Base-by-base conservation (phyloP, 202 grass and related monocot genomes). In the Schoenoplectus triqueter region DNA sequence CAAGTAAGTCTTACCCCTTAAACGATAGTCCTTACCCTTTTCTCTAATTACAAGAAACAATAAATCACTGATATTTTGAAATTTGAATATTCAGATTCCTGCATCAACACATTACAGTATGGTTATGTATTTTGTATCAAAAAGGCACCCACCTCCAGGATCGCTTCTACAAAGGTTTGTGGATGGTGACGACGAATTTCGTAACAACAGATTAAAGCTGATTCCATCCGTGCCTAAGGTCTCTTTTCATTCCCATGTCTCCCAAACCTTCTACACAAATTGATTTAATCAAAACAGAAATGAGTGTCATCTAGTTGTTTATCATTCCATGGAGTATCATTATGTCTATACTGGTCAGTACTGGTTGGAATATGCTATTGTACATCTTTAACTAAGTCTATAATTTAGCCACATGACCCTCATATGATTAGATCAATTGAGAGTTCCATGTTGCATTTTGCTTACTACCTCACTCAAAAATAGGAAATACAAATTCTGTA, bases 161-260 rank as follows among this genome's bases (percentile, higher is more conserved):
- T 96, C 96, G 17, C 73, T 99, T 73, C 81, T 99, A 74, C 96
- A 99, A 73, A 92, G 93, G 3, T 99, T 99, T 82, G 94, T 91
- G 1, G 93, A 98, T n/a, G 96, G 96, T 0, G 93, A 98, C 55
- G 91, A 98, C 60, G 96, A 98, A 80, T 96, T 99, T 71, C 93
- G 93, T 63, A 99, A 99, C 66, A 95, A 88, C 64, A 95, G 96
- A 69, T 86, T 94, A 13, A 99, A 99, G 86, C 91, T 99, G 73
- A 95, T 96, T 77, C 96, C 96, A 1, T 92, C 93, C 0, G 96
- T 96, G 60, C 91, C 91, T 6, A 95, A 98, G 91, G 95, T 98
- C 64, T 88, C 17, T 71, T 60, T 61, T 69, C 64, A 8, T 66
- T 11, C 61, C n/a, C 6, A 22, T 48, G 20, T 55, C 10, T 22